phyloP scores from a whole-genome alignment of 2,329 filamentous ascomycete species.

The Fusarium floridanum region DNA sequence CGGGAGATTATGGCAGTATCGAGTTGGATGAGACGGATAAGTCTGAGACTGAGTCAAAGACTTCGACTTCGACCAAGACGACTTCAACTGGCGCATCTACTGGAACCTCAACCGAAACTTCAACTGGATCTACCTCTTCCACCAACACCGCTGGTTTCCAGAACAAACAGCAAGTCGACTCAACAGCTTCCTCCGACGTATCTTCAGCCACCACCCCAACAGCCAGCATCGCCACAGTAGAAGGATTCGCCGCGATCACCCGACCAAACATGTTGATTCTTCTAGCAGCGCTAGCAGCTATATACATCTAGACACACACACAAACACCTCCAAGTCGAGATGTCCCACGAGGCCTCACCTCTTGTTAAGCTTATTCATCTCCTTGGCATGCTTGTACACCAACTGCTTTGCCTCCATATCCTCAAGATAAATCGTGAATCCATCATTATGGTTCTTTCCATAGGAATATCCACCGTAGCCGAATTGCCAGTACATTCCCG shows the following conservation, averaged over 20 bases:
- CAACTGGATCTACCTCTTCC: neutral
- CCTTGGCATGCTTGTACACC: constrained; percentile 60
- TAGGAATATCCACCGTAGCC: constrained; percentile 65
- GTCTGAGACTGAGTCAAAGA: constrained; percentile 7
- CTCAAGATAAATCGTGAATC: constrained; percentile 69
- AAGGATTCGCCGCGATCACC: constrained; percentile 6
- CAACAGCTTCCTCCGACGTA: neutral
- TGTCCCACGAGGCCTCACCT: neutral
- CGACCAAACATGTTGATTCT: constrained; percentile 25
- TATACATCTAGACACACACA: neutral
- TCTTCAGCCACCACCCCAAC: constrained; percentile 10
- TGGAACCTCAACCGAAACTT: constrained; percentile 10
- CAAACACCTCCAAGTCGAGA: neutral
- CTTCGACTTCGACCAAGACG: neutral
- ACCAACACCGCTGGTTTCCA: constrained; percentile 16
- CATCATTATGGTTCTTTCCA: constrained; percentile 67
- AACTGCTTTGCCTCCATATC: constrained; percentile 59
- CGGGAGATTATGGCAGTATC: constrained; percentile 45
- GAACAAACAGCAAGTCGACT: constrained; percentile 21
- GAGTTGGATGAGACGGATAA: constrained; percentile 32
- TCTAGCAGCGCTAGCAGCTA: constrained; percentile 8
- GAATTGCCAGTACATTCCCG: constrained; percentile 70
- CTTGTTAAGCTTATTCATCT: constrained; percentile 50
- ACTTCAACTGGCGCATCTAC: constrained; percentile 7
- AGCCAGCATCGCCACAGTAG: neutral